Percentiles rank a stretch among this genome's conserved stretches.
Conservation (phyloP, 2,329 filamentous ascomycete genomes). For the Boeremia exigua region DNA sequence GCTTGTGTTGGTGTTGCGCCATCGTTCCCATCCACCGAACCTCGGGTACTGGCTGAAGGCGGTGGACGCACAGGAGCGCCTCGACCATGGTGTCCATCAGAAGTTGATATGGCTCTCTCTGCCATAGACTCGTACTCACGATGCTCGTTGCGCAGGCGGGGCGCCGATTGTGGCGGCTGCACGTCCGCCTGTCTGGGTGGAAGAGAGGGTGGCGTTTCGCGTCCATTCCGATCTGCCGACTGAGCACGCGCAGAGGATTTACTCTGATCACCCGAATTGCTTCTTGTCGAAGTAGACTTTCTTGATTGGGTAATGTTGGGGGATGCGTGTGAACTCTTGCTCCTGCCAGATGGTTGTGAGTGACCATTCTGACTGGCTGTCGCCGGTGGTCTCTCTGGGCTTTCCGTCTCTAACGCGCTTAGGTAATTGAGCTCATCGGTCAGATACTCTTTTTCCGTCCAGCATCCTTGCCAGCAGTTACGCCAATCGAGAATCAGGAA, state of each 20-base stretch:
- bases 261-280: slow-evolving; percentile 39
- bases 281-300: slow-evolving; percentile 37
- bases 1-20: slow-evolving; percentile 44
- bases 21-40: slow-evolving; percentile 38
- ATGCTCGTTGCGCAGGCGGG: slow-evolving; percentile 26
- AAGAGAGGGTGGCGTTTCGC: slow-evolving; percentile 39
- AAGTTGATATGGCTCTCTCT: slow-evolving; percentile 38
- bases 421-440: slow-evolving; percentile 42
- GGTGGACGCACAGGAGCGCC: slow-evolving; percentile 34
- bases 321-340: slow-evolving; percentile 35
- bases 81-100: slow-evolving; percentile 33
- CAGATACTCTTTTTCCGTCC: slow-evolving; percentile 77
- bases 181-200: slow-evolving; percentile 16
- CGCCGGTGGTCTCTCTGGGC: slow-evolving; percentile 19
- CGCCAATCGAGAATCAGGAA: slow-evolving; percentile 96
- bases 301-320: slow-evolving; percentile 32
- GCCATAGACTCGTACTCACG: slow-evolving; percentile 36
- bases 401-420: slow-evolving; percentile 27
- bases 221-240: slow-evolving; percentile 43
- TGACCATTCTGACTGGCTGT: slow-evolving; percentile 36
- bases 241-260: slow-evolving; percentile 37
- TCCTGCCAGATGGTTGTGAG: slow-evolving; percentile 29
- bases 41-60: slow-evolving; percentile 30
- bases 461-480: slow-evolving; percentile 96
- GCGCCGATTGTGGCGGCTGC: slow-evolving; percentile 16